Percentiles rank a stretch among this genome's conserved stretches.
phyloP scores from a whole-genome alignment of 202 grass and related monocot genomes.

The Miscanthus sacchariflorus region DNA sequence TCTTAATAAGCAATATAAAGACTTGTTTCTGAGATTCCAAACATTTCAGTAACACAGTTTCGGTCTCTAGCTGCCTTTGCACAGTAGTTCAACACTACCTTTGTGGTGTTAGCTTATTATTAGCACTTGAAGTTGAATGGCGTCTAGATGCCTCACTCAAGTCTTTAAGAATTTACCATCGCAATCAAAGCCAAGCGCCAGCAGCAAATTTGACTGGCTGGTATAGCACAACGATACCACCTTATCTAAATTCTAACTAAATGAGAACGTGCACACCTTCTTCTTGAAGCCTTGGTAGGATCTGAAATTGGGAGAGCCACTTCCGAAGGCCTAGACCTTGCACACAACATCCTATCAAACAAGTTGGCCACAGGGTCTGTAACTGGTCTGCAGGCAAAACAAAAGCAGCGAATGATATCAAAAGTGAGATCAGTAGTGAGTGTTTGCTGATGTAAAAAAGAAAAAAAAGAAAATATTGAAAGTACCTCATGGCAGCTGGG shows the following conservation, averaged over 20 bases:
- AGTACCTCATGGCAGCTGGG: conserved; percentile 93
- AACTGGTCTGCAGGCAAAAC: conserved; percentile 67
- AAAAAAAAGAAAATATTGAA: background rate
- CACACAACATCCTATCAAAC: conserved; percentile 78
- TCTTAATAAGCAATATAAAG: conserved; percentile 5
- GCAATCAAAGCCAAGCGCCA: background rate
- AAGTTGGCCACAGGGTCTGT: conserved; percentile 84
- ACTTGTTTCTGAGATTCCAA: background rate
- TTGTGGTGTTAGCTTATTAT: background rate
- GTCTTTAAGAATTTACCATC: background rate
- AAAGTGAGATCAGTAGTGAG: background rate
- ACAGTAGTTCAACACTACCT: background rate
- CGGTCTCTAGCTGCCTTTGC: background rate
- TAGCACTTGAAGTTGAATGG: background rate
- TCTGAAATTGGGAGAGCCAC: conserved; percentile 80
- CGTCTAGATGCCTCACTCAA: background rate
- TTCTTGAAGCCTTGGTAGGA: conserved; percentile 81
- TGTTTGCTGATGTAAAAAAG: background rate
- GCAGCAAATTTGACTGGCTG: background rate
- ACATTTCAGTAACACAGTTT: background rate
- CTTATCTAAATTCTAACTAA: background rate
- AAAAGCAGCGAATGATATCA: conserved; percentile 18
- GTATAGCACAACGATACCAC: background rate
- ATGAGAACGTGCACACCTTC: conserved; percentile 58
- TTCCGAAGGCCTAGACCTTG: conserved; percentile 75